Conservation (phyloP, 108 stramenopile species). For the Skeletonema marinoi region DNA sequence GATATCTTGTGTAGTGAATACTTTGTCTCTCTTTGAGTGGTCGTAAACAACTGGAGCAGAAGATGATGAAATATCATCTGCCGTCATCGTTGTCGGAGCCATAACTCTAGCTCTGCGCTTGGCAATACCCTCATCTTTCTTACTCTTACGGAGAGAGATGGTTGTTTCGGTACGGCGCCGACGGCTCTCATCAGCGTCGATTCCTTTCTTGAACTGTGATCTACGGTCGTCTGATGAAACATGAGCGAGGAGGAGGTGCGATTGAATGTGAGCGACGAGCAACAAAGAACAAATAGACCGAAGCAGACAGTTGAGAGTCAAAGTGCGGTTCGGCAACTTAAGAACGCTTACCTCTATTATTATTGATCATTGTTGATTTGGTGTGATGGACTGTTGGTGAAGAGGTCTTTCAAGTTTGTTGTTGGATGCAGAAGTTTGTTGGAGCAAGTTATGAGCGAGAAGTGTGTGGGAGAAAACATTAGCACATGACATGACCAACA, state of each 20-base stretch:
- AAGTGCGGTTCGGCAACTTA: neutral
- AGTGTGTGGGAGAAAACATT: no score
- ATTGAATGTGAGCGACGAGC: neutral
- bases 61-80: neutral
- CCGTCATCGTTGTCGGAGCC: slow-evolving; percentile 1
- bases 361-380: neutral
- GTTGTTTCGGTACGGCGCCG: slow-evolving; percentile 78
- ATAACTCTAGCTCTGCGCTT: slow-evolving; percentile 55
- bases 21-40: slow-evolving; percentile 2
- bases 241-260: slow-evolving; percentile 11
- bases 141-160: slow-evolving; percentile 73
- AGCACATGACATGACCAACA: neutral
- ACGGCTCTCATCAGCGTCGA: slow-evolving; percentile 46
- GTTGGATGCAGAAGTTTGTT: neutral
- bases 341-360: neutral
- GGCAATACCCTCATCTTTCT: slow-evolving; percentile 69
- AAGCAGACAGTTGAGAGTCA: neutral
- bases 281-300: neutral
- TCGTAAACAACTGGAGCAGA: neutral
- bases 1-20: slow-evolving; percentile 54
- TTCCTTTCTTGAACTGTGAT: slow-evolving; percentile 42
- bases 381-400: neutral
- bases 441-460: neutral
- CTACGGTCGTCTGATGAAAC: slow-evolving; percentile 22
- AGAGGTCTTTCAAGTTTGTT: neutral